A percentile compares a stretch with the other conserved stretches of the same genome.
phyloP scores from a whole-genome alignment of 768 basidiomycete species.

The Coprinopsis strossmayeri region DNA sequence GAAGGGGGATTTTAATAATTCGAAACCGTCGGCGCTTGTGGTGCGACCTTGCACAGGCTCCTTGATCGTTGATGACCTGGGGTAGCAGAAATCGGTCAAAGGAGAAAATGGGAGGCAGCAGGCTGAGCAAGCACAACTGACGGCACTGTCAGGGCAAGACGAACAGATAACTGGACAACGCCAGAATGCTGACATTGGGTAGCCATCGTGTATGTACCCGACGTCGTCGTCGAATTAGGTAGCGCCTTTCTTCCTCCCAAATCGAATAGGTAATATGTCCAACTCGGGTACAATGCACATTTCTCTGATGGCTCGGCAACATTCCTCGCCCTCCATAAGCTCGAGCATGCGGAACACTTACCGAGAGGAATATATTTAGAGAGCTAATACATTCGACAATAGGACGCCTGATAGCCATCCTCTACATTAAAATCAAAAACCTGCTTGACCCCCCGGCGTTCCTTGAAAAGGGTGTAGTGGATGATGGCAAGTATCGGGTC shows the following conservation, averaged over 20 bases:
- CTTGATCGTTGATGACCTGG: conserved; percentile 4
- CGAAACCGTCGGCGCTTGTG: too few relatives aligned
- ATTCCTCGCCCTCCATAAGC: background rate
- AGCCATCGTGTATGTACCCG: background rate
- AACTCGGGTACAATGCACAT: background rate
- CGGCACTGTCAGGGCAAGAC: background rate
- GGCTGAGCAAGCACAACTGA: conserved; percentile 2
- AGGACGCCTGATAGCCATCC: conserved; percentile 1
- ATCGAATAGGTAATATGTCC: background rate
- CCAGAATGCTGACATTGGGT: background rate
- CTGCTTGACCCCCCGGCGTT: background rate
- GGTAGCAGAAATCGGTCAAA: conserved; percentile 2
- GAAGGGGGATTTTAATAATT: too few relatives aligned
- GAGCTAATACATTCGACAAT: too few relatives aligned
- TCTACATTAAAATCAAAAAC: background rate
- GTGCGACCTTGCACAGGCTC: background rate
- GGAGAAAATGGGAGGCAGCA: background rate
- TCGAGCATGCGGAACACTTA: too few relatives aligned
- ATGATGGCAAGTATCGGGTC: background rate
- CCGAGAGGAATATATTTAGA: too few relatives aligned
- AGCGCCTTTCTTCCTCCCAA: conserved; percentile 1
- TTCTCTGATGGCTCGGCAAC: background rate
- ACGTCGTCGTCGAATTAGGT: background rate
- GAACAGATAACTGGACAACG: background rate
- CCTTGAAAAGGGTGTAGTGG: background rate